Percentiles rank a stretch among this genome's conserved stretches.
These are phyloP conservation scores for Cafeteria roenbergensis DNA, from an alignment of 108 stramenopile species.

Conservation along the genomic window DNA sequence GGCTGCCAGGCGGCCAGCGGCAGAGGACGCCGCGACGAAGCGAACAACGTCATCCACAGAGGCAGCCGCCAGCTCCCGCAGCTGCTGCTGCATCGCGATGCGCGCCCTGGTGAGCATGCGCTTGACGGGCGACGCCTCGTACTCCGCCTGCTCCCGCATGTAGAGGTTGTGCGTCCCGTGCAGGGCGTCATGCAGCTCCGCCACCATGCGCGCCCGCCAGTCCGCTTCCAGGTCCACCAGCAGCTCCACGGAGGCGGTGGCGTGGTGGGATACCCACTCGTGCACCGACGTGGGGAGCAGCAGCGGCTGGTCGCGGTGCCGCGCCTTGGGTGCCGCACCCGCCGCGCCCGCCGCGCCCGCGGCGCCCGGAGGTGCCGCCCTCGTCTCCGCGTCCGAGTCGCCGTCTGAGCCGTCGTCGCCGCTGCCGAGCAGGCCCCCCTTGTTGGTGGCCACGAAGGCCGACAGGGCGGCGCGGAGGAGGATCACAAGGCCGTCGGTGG, in stretches of 20 bases:
- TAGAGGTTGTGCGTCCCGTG: constrained; percentile 1
- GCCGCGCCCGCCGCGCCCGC: no score
- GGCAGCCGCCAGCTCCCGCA: neutral
- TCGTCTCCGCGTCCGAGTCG: neutral
- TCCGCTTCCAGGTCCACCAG: constrained; percentile 1
- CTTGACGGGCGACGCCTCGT: neutral
- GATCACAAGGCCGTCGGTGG: no score
- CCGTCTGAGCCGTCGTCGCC: no score
- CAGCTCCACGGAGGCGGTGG: neutral
- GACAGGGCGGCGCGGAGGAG: no score
- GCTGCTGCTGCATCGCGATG: neutral
- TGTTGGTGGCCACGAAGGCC: no score
- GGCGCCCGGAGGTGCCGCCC: neutral
- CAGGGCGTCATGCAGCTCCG: constrained; percentile 5
- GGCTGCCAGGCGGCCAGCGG: neutral
- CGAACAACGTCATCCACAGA: neutral
- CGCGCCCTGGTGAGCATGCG: neutral
- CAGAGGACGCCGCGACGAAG: neutral
- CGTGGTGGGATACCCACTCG: neutral
- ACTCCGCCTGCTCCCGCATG: neutral
- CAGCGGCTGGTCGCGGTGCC: neutral
- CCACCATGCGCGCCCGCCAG: neutral
- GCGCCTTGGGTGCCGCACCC: neutral
- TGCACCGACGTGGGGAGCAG: neutral
- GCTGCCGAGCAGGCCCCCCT: no score